These are phyloP conservation scores for Cystobasidium sp. DNA, from an alignment of 1,284 basidiomycete genomes.

Conservation along the genomic window DNA sequence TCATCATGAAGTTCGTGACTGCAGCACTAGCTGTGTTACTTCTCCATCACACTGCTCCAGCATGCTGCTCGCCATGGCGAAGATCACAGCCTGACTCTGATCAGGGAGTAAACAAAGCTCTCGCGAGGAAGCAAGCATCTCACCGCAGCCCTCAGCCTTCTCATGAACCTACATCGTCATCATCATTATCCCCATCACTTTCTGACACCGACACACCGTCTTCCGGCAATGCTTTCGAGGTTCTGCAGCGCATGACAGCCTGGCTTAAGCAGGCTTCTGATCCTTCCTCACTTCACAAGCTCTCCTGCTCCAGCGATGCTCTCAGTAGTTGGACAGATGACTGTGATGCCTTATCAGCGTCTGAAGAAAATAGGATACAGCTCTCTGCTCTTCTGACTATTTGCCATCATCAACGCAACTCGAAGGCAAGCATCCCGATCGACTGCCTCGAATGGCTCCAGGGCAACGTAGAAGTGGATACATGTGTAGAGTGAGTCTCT, in stretches of 20 bases:
- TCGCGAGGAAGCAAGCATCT: too few species aligned
- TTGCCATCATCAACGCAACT: conserved; percentile 1
- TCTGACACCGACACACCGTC: background rate
- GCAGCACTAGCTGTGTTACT: too few species aligned
- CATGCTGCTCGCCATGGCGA: too few species aligned
- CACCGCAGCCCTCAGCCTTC: too few species aligned
- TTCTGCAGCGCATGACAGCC: background rate
- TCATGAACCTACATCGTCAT: too few species aligned
- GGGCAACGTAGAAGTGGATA: background rate
- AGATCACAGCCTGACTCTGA: too few species aligned
- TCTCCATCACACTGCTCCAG: too few species aligned
- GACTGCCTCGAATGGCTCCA: conserved; percentile 11
- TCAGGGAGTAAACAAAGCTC: too few species aligned
- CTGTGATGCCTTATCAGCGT: background rate
- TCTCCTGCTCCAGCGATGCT: background rate
- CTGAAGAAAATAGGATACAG: background rate
- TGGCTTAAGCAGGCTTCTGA: conserved; percentile 5
- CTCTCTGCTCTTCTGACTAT: conserved; percentile 5
- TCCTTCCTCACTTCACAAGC: background rate
- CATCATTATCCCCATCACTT: background rate
- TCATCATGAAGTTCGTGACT: too few species aligned
- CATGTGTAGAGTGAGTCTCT: background rate
- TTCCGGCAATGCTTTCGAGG: background rate
- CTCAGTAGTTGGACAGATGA: conserved; percentile 1
- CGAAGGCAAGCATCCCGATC: background rate